Conservation (phyloP, 2,329 filamentous ascomycete genomes). For the Alternaria incomplexa region DNA sequence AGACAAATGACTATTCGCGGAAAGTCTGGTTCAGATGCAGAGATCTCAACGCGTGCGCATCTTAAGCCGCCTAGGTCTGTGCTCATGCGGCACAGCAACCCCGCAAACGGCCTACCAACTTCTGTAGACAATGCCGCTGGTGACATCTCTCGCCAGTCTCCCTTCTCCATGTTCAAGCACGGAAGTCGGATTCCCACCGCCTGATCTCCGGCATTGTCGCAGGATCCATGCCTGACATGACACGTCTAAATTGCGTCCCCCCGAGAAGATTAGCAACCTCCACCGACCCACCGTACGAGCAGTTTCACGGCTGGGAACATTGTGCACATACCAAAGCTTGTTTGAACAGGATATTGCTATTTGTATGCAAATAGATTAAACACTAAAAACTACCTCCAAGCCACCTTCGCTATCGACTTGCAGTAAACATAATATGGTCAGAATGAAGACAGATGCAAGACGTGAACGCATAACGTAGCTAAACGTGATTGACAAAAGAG, state of each 20-base stretch:
- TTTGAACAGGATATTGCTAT: neutral
- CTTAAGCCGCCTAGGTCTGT: neutral
- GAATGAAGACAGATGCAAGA: neutral
- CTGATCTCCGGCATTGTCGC: neutral
- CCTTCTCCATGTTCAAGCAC: neutral
- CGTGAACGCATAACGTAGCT: neutral
- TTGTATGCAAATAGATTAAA: slow-evolving; percentile 12
- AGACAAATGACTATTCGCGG: neutral
- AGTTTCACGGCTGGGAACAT: neutral
- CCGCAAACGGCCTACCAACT: neutral
- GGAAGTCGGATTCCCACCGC: neutral
- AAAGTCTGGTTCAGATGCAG: neutral
- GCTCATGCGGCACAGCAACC: neutral
- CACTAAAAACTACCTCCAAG: slow-evolving; percentile 19
- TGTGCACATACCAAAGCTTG: neutral
- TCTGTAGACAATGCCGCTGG: neutral
- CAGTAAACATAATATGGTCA: neutral
- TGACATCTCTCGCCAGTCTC: neutral
- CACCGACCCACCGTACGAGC: neutral
- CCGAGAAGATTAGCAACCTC: neutral
- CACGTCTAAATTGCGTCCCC: neutral
- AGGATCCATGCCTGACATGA: neutral
- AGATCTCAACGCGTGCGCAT: neutral
- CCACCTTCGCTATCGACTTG: slow-evolving; percentile 15
- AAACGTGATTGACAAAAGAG: slow-evolving; percentile 12